Evolutionary conservation across 2,329 filamentous ascomycete genomes (phyloP).

Genomic region (Zasmidium angulare): DNA sequence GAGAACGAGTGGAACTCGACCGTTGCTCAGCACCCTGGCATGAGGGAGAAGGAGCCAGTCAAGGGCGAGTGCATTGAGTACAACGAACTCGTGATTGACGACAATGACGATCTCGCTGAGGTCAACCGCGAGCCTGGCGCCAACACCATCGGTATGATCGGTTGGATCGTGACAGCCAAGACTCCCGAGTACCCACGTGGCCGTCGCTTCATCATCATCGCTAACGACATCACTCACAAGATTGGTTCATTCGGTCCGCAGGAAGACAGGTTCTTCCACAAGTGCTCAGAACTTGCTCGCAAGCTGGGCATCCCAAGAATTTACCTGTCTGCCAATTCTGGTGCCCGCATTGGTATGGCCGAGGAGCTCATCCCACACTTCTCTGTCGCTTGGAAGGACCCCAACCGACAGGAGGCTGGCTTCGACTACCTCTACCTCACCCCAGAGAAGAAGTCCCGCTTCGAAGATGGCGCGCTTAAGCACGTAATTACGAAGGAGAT

Average conservation of each 20-base stretch:
- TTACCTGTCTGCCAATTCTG: conserved; percentile 97
- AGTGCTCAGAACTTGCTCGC: conserved; percentile 94
- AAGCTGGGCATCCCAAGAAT: conserved; percentile 94
- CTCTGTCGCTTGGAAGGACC: conserved; percentile 94
- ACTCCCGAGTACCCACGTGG: conserved; percentile 95
- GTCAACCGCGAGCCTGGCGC: conserved; percentile 93
- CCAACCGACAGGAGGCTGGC: conserved; percentile 74
- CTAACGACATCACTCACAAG: conserved; percentile 99
- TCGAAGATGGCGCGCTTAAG: conserved; percentile 73
- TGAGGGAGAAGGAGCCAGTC: conserved; percentile 78
- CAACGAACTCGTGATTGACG: conserved; percentile 91
- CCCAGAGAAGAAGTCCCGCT: conserved; percentile 79
- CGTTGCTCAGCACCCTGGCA: conserved; percentile 68
- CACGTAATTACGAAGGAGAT: conserved; percentile 87
- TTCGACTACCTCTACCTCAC: conserved; percentile 98
- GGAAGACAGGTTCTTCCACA: conserved; percentile 98
- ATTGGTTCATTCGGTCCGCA: conserved; percentile 96
- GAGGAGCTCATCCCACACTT: conserved; percentile 97
- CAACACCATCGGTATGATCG: conserved; percentile 97
- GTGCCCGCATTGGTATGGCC: conserved; percentile 93
- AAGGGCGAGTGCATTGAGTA: conserved; percentile 90
- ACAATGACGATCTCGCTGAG: conserved; percentile 86
- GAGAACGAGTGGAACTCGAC: conserved; percentile 89
- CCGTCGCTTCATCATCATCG: conserved; percentile 89
- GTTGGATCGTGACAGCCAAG: conserved; percentile 91